Percentiles rank a stretch among this genome's conserved stretches.
Conservation (phyloP, 495 filamentous ascomycete genomes). For the Aspergillus incahuasiensis region DNA sequence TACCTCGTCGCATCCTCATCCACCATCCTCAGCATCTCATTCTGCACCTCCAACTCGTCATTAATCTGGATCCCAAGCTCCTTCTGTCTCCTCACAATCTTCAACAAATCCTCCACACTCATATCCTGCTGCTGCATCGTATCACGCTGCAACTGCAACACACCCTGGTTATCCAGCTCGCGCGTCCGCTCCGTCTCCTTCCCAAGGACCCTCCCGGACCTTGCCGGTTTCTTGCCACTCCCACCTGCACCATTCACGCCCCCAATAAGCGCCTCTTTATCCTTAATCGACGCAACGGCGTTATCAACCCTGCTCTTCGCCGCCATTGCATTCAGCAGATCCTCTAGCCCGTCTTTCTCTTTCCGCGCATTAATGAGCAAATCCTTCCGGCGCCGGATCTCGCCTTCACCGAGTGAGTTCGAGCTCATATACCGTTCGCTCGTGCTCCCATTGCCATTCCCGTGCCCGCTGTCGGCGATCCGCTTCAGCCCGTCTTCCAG, state of each 20-base stretch:
- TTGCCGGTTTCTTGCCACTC: slow-evolving; percentile 19
- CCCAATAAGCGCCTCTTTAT: slow-evolving; percentile 52
- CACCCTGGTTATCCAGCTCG: slow-evolving; percentile 84
- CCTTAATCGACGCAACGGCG: slow-evolving; percentile 46
- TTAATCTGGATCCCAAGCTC: slow-evolving; percentile 84
- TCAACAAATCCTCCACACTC: slow-evolving; percentile 68
- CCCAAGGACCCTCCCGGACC: slow-evolving; percentile 69
- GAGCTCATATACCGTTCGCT: neutral
- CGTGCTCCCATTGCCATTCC: neutral
- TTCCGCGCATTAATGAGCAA: slow-evolving; percentile 70
- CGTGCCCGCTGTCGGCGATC: slow-evolving; percentile 18
- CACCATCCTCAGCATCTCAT: slow-evolving; percentile 68
- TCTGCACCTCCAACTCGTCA: slow-evolving; percentile 80
- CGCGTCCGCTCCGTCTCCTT: slow-evolving; percentile 84
- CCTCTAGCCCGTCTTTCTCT: slow-evolving; percentile 83
- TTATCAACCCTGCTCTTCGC: slow-evolving; percentile 47
- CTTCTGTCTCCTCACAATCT: slow-evolving; percentile 72
- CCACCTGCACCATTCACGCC: slow-evolving; percentile 7
- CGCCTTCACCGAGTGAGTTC: slow-evolving; percentile 70
- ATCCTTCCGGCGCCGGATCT: slow-evolving; percentile 76
- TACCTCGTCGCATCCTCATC: slow-evolving; percentile 69
- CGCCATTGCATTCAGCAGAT: slow-evolving; percentile 68
- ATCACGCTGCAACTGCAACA: slow-evolving; percentile 78
- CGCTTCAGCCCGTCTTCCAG: slow-evolving; percentile 68
- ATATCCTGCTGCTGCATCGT: slow-evolving; percentile 83